Evolutionary conservation across 2,329 filamentous ascomycete species (phyloP).

Genomic region (Colletotrichum sp.): DNA sequence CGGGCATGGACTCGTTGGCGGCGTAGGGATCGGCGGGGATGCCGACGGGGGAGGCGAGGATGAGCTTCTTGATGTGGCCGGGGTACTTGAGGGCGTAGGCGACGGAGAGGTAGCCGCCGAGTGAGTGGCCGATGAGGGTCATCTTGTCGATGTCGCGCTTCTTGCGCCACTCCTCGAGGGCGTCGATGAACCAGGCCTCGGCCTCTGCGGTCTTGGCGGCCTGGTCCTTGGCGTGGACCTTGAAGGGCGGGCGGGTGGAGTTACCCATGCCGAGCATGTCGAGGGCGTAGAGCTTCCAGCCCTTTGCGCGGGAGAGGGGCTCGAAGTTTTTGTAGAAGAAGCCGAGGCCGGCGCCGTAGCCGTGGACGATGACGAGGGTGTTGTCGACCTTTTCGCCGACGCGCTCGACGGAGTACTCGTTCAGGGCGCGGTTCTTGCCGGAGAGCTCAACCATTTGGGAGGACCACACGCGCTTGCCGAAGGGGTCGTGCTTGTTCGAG

Average conservation of each 20-base stretch:
- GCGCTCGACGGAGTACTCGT: conserved; percentile 91
- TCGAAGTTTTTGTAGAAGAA: conserved; percentile 99
- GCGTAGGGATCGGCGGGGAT: conserved; percentile 95
- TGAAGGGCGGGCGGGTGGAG: conserved; percentile 51
- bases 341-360: conserved; percentile 92
- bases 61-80: conserved; percentile 91
- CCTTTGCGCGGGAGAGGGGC: conserved; percentile 75
- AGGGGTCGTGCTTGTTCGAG: conserved; percentile 67
- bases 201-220: conserved; percentile 85
- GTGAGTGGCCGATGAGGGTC: conserved; percentile 89
- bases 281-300: conserved; percentile 85
- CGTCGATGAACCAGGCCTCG: conserved; percentile 95
- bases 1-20: conserved; percentile 79
- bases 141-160: conserved; percentile 90
- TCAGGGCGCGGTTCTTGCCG: conserved; percentile 85
- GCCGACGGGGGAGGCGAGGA: conserved; percentile 91
- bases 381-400: conserved; percentile 80
- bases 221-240: conserved; percentile 80
- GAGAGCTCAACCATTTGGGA: conserved; percentile 83
- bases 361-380: conserved; percentile 93
- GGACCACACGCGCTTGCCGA: conserved; percentile 85
- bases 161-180: conserved; percentile 93
- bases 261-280: conserved; percentile 38
- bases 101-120: conserved; percentile 93
- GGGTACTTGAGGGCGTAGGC: conserved; percentile 98